Evolutionary conservation across 805 yeast species (phyloP).

Genomic region (Myxozyma kluyveri): DNA sequence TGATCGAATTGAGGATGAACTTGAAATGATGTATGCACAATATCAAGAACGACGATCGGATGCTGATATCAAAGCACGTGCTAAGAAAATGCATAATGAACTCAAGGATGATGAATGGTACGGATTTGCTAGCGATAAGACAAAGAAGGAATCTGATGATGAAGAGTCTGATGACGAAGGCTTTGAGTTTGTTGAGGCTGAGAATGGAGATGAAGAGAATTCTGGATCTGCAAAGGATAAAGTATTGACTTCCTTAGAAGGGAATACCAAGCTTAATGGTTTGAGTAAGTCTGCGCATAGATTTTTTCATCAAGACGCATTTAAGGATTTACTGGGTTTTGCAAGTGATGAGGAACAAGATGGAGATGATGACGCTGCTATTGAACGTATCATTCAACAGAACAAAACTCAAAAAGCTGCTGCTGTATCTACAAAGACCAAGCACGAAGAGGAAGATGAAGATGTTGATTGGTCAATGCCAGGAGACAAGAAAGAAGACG

Average conservation of each 20-base stretch:
- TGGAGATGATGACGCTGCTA: constrained; percentile 32
- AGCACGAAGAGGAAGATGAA: constrained; percentile 21
- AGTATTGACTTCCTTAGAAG: constrained; percentile 23
- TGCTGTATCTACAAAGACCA: constrained; percentile 3
- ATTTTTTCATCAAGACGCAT: constrained; percentile 42
- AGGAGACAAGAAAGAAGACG: constrained; percentile 15
- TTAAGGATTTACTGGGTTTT: constrained; percentile 35
- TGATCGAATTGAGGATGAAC: constrained; percentile 65
- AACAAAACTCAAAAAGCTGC: constrained; percentile 10
- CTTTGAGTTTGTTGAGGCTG: constrained; percentile 35
- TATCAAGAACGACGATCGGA: constrained; percentile 51
- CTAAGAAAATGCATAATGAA: constrained; percentile 52
- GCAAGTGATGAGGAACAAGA: constrained; percentile 33
- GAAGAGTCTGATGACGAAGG: constrained; percentile 36
- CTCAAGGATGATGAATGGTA: constrained; percentile 51
- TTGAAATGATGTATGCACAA: constrained; percentile 66
- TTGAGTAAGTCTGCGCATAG: constrained; percentile 40
- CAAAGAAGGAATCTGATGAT: constrained; percentile 18
- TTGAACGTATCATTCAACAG: constrained; percentile 11
- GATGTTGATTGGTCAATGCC: constrained; percentile 24
- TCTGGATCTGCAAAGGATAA: constrained; percentile 25
- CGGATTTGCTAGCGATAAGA: constrained; percentile 40
- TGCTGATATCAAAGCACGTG: constrained; percentile 50
- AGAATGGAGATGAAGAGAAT: constrained; percentile 33
- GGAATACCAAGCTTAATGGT: constrained; percentile 31